Conservation (phyloP, 768 basidiomycete genomes). For the Cyclocybe cylindracea region DNA sequence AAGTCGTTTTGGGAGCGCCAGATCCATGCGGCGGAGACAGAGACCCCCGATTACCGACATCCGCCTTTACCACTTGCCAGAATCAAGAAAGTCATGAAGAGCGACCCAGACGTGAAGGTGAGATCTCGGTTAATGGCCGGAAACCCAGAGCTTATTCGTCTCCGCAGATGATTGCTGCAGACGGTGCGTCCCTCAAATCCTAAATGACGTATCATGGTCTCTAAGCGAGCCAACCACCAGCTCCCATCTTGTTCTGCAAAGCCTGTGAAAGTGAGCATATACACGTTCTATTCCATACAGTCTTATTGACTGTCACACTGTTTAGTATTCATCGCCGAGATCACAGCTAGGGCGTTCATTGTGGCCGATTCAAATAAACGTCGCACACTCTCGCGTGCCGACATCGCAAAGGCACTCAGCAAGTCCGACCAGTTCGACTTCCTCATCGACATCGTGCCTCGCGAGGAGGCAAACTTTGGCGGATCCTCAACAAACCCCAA, state of each 20-base stretch:
- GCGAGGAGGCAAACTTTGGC: slow-evolving; percentile 62
- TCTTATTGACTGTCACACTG: neutral
- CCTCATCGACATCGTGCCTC: slow-evolving; percentile 91
- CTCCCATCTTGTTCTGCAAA: slow-evolving; percentile 95
- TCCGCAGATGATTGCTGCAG: slow-evolving; percentile 93
- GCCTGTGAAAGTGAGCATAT: slow-evolving; percentile 90
- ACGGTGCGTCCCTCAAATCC: slow-evolving; percentile 52
- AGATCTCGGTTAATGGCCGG: slow-evolving; percentile 20
- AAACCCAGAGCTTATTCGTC: slow-evolving; percentile 9
- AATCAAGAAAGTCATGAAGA: slow-evolving; percentile 99
- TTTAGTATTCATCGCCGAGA: slow-evolving; percentile 96
- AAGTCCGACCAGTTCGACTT: slow-evolving; percentile 98
- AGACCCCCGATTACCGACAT: slow-evolving; percentile 85
- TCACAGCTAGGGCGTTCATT: slow-evolving; percentile 94
- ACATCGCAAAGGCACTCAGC: slow-evolving; percentile 89
- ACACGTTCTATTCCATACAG: neutral
- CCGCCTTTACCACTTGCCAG: slow-evolving; percentile 90
- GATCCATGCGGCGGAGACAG: slow-evolving; percentile 83
- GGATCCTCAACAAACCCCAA: slow-evolving; percentile 9
- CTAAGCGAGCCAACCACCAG: slow-evolving; percentile 35
- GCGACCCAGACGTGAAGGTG: slow-evolving; percentile 95
- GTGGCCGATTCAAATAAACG: slow-evolving; percentile 95
- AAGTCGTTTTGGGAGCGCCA: slow-evolving; percentile 90
- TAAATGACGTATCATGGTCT: slow-evolving; percentile 8
- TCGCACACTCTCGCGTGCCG: slow-evolving; percentile 90